These are phyloP conservation scores for Arctium minus DNA, from an alignment of 129 eudicot species.

Conservation along the genomic window DNA sequence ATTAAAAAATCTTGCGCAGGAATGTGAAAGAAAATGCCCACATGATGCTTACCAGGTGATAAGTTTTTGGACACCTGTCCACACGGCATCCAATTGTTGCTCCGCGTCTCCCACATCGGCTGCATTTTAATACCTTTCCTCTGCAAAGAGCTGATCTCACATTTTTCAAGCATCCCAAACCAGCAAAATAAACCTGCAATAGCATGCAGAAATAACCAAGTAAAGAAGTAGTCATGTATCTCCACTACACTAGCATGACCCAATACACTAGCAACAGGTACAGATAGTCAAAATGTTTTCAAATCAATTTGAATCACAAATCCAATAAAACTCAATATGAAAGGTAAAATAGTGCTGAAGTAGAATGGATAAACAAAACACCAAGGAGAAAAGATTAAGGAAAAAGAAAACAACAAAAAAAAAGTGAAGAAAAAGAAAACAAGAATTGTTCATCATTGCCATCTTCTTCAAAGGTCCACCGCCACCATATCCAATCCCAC, in stretches of 20 bases:
- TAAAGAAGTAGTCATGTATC: neutral
- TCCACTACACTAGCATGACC: constrained; percentile 1
- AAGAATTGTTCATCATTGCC: neutral
- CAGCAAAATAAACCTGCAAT: constrained; percentile 96
- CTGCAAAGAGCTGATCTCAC: constrained; percentile 94
- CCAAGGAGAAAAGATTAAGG: neutral
- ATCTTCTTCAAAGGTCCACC: neutral
- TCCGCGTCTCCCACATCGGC: constrained; percentile 90
- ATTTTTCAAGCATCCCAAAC: constrained; percentile 92
- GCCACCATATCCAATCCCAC: neutral
- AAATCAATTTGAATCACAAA: neutral
- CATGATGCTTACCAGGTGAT: constrained; percentile 73
- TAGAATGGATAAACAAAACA: neutral
- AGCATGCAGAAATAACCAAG: constrained; percentile 18
- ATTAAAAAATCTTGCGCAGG: neutral
- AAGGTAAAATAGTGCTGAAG: neutral
- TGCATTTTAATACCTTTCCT: constrained; percentile 90
- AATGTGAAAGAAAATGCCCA: neutral
- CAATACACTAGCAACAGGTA: constrained; percentile 13
- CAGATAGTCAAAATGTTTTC: neutral
- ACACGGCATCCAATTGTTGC: constrained; percentile 99
- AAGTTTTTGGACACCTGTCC: constrained; percentile 96
- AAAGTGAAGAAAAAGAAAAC: neutral
- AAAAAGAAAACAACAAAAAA: neutral
- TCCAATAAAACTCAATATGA: neutral